A percentile compares a stretch with the other conserved stretches of the same genome.
Evolutionary conservation across 176 grass and related monocot species (phyloP).

Genomic region (Zoysia pacifica): DNA sequence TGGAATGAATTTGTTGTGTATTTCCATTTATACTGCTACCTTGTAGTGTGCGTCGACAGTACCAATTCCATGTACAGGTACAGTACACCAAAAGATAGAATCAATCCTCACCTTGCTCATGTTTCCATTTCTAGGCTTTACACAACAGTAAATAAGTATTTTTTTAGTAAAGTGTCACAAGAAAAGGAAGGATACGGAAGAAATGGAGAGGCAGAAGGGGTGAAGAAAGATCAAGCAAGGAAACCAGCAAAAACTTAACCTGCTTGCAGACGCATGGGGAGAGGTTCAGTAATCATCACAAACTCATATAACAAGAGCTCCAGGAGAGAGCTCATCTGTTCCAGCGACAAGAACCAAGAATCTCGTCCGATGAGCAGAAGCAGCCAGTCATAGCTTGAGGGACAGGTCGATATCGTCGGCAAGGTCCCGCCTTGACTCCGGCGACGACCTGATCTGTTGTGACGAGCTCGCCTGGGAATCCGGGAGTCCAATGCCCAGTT

Average conservation of each 20-base stretch:
- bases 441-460: constrained; percentile 2
- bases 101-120: not conserved
- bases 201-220: not conserved
- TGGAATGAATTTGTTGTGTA: not conserved
- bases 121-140: constrained; percentile 17
- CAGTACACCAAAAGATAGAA: not conserved
- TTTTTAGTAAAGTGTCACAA: not conserved
- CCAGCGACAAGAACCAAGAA: constrained; percentile 20
- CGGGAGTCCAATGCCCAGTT: constrained; percentile 14
- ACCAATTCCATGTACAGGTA: not conserved
- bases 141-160: not conserved
- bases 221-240: not conserved
- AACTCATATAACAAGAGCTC: not conserved
- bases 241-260: not conserved
- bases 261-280: not conserved
- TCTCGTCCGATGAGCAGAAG: not conserved
- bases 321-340: not conserved
- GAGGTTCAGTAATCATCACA: not conserved
- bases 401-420: constrained; percentile 68
- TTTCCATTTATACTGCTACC: not conserved
- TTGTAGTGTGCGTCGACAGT: not conserved
- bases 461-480: constrained; percentile 30
- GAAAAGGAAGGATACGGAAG: not conserved
- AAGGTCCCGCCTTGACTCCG: constrained; percentile 28
- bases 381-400: constrained; percentile 61